phyloP scores from a whole-genome alignment of 495 filamentous ascomycete genomes.

The Daldinia vernicosa region DNA sequence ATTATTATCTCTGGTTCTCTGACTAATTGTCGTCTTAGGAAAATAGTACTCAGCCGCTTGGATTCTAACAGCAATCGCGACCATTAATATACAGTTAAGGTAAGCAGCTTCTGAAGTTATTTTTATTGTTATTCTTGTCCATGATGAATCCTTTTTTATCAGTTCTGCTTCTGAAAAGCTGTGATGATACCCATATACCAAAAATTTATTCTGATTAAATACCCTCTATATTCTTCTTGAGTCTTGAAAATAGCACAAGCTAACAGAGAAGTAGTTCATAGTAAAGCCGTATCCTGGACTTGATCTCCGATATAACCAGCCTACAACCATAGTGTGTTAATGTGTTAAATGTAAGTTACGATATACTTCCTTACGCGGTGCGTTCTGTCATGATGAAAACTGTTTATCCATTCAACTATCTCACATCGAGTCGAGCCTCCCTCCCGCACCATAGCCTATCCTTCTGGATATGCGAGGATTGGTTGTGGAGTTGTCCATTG shows the following conservation, averaged over 20 bases:
- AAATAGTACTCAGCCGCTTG: not conserved
- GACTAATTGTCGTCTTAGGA: conserved; percentile 34
- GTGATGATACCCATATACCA: conserved; percentile 87
- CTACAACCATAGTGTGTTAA: not conserved
- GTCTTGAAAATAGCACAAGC: conserved; percentile 17
- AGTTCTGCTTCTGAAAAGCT: conserved; percentile 94
- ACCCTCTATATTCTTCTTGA: conserved; percentile 16
- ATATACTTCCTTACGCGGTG: conserved; percentile 19
- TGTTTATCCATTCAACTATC: conserved; percentile 99
- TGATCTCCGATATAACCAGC: not conserved
- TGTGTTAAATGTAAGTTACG: conserved; percentile 23
- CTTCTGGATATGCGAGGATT: conserved; percentile 69
- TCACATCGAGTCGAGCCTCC: conserved; percentile 74
- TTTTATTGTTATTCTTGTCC: conserved; percentile 41
- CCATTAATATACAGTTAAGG: conserved; percentile 16
- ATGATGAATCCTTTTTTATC: conserved; percentile 83
- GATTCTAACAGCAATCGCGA: conserved; percentile 7
- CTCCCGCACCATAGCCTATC: conserved; percentile 77
- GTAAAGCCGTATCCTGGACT: not conserved
- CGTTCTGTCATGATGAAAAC: conserved; percentile 81
- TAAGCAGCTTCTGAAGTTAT: conserved; percentile 24
- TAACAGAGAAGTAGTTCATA: conserved; percentile 24
- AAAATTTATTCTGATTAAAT: conserved; percentile 65
- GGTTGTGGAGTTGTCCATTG: conserved; percentile 82
- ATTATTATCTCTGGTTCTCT: conserved; percentile 27